Evolutionary conservation across 176 grass and related monocot species (phyloP).

Genomic region (Bolboschoenus planiculmis): DNA sequence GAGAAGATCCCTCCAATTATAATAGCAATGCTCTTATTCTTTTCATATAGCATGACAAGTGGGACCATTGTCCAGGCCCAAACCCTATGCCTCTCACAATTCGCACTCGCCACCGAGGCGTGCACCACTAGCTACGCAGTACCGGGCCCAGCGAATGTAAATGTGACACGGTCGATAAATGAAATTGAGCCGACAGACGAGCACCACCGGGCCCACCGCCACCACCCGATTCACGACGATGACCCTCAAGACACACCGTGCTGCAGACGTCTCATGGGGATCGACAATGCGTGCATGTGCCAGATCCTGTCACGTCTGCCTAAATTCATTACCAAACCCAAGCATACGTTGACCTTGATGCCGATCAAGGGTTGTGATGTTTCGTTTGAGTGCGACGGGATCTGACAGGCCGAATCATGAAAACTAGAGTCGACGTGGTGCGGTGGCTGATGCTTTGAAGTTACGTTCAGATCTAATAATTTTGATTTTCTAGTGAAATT

Average conservation of each 20-base stretch:
- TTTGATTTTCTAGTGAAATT: background rate
- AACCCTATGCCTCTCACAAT: conserved; percentile 52
- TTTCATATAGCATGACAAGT: background rate
- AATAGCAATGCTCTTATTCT: conserved; percentile 12
- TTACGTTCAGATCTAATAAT: background rate
- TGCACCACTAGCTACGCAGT: conserved; percentile 32
- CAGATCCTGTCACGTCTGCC: conserved; percentile 43
- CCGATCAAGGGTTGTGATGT: conserved; percentile 50
- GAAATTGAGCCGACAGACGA: background rate
- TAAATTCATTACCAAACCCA: conserved; percentile 40
- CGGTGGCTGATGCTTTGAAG: background rate
- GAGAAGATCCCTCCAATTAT: conserved; percentile 18
- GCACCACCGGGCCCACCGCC: conserved; percentile 31
- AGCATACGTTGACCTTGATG: conserved; percentile 47
- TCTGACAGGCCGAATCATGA: background rate
- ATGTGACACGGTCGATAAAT: conserved; percentile 18
- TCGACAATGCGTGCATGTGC: conserved; percentile 65
- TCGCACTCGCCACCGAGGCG: conserved; percentile 51
- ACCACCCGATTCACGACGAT: background rate
- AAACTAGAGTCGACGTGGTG: background rate
- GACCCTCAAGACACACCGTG: conserved; percentile 58
- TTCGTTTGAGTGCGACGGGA: conserved; percentile 49
- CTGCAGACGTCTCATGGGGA: conserved; percentile 53
- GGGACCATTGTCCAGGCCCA: conserved; percentile 18
- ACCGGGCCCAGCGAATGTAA: conserved; percentile 29